Evolutionary conservation across 176 grass and related monocot genomes (phyloP).

Genomic region (Tuctoria greenei): DNA sequence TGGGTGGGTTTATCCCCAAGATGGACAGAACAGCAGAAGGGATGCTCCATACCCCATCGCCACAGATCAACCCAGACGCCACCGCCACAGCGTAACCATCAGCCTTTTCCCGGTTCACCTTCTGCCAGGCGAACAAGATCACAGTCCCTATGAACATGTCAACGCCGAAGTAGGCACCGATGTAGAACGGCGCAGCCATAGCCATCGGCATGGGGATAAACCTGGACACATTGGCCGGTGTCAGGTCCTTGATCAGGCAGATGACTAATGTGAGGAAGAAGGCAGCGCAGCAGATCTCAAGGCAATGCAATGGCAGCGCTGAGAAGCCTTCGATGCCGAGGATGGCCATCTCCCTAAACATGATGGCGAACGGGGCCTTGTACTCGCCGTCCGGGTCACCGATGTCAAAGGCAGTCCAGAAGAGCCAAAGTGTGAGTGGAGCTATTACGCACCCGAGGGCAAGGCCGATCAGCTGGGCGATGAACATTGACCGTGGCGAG

Average conservation of each 20-base stretch:
- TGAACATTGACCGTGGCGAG: constrained; percentile 38
- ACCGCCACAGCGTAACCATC: constrained; percentile 36
- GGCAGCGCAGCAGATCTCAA: constrained; percentile 29
- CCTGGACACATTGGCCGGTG: constrained; percentile 11
- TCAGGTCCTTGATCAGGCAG: constrained; percentile 42
- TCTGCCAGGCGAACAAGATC: constrained; percentile 42
- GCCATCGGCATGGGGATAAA: constrained; percentile 50
- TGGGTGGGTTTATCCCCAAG: constrained; percentile 32
- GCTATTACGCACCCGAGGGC: constrained; percentile 36
- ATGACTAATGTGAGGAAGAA: constrained; percentile 19
- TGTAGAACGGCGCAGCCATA: constrained; percentile 41
- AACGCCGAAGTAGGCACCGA: constrained; percentile 37
- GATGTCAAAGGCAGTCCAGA: constrained; percentile 43
- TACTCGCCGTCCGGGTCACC: constrained; percentile 41
- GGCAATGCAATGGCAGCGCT: constrained; percentile 33
- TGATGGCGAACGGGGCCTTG: constrained; percentile 33
- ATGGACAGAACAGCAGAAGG: constrained; percentile 49
- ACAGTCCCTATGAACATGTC: constrained; percentile 49
- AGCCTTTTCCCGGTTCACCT: constrained; percentile 18
- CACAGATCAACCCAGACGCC: constrained; percentile 45
- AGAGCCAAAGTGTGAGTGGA: constrained; percentile 53
- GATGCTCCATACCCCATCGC: constrained; percentile 53
- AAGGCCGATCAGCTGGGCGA: constrained; percentile 33
- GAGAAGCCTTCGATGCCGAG: constrained; percentile 37
- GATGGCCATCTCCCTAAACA: constrained; percentile 59